Evolutionary conservation across 163 green algal genomes (phyloP), one percentile per base, ranked within the genome.

Genomic region (Prototheca stagnorum): DNA sequence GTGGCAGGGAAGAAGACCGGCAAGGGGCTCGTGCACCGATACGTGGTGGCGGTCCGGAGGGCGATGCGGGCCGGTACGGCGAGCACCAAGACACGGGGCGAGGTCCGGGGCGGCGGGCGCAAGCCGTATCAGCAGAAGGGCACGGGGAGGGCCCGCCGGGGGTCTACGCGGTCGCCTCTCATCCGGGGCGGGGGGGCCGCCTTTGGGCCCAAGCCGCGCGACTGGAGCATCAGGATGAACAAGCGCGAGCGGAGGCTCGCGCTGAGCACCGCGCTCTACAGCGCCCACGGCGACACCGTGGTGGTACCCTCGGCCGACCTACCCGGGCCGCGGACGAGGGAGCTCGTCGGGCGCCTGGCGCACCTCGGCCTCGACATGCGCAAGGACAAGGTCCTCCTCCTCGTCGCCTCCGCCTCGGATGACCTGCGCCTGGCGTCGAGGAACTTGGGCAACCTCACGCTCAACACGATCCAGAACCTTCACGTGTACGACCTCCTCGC

Each of bases 221-320:
- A 97, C 70, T 99, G 85, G 84, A 79, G 50, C 35, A 88, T 95
- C 68, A 88, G 80, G 53, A 97, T 99, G 82, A 99, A 99, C 81
- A 93, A 92, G 70, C 96, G 96, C 76, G 90, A 99, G 75, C 72
- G 75, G 29, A 76, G 79, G 23, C 66, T 99, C 22, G 89, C 89
- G 1, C 56, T 94, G 40, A 78, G 77, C 23, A 96, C 90, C 28
- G 86, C 89, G 14, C 63, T 99, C 44, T 81, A 94, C 62, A 84
- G 51, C 47, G 89, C 90, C 3, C 75, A 80, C 8, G 50, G 21
- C 9, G 79, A 88, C 55, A 80, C 82, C 50, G 77, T 87, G 22
- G 78, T 94, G 7, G 74, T 92, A 1, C 79, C 93, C 20, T 70
- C 70, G 56, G 51, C 95, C 23, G 46, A 51, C 35, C 62, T 79